Evolutionary conservation across 306 rosid genomes (phyloP).

Genomic region (Trifolium pratense): DNA sequence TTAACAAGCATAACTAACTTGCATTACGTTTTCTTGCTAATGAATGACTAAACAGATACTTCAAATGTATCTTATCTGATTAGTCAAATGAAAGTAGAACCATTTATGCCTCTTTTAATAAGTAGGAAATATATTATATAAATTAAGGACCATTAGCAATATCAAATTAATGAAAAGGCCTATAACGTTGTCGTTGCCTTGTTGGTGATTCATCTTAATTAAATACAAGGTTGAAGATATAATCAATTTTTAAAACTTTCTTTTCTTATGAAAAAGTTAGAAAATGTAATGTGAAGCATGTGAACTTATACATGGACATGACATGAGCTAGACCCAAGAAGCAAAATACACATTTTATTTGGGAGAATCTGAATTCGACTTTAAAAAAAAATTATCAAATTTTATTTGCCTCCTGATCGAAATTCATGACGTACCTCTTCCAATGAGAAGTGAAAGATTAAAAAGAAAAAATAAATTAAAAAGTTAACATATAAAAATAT

Average conservation of each 20-base stretch:
- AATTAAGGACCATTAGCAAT: background rate
- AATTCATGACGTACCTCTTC: too few species aligned
- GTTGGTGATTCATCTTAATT: too few species aligned
- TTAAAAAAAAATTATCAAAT: too few species aligned
- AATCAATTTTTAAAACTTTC: too few species aligned
- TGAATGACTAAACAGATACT: constrained; percentile 19
- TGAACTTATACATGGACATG: background rate
- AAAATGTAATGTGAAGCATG: background rate
- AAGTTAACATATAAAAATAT: background rate
- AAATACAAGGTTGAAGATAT: too few species aligned
- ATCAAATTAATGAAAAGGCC: background rate
- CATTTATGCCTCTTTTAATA: constrained; percentile 31
- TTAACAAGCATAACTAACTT: background rate
- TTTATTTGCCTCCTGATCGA: too few species aligned
- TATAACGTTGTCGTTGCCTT: too few species aligned
- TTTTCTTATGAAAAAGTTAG: background rate
- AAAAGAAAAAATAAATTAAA: too few species aligned
- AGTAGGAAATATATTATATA: background rate
- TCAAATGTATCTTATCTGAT: background rate
- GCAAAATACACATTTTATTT: background rate
- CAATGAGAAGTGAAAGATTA: too few species aligned
- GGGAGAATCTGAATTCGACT: too few species aligned
- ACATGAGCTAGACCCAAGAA: constrained; percentile 25
- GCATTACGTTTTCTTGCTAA: constrained; percentile 28
- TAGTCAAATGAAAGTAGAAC: constrained; percentile 40